Evolutionary conservation across 2,329 filamentous ascomycete genomes (phyloP), one percentile per base, ranked within the genome.

Genomic region (Emergomyces africanus): DNA sequence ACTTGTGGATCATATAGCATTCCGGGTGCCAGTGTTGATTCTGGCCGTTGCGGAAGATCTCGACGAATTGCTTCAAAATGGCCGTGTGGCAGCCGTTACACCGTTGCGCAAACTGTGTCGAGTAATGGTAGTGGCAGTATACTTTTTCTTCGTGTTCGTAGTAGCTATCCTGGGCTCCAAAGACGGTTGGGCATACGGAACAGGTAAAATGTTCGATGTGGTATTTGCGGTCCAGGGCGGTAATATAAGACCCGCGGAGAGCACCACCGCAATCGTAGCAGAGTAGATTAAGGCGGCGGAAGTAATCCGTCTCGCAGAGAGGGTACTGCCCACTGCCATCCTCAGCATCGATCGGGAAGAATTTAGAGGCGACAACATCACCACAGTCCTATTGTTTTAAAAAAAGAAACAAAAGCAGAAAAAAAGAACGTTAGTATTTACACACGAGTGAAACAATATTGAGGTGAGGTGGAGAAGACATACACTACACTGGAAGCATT

Each of bases 1-100:
- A 99, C 70, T 99, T 99, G 77, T 99, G 94, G 63, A 99, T 99
- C 94, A 99, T 99, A 75, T 99, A 99, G 74, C 94, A 99, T 74
- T 99, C 94, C 1, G 94, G 94, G 71, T 99, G 94, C 94, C 94
- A 99, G 72, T 99, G 94, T 70, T 99, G 94, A 70, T 97, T 96
- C 71, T 96, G 89, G 1, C 92, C 92, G 73, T 97, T 97, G 66
- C 94, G 87, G 75, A 91, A 99, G 62, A 99, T 97, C 74, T 99
- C 94, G 62, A 99, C 94, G 72, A 99, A 99, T 72, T 99, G 94
- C 77, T 99, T 99, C 49, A 99, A 79, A 63, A 99, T 99, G 57
- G 94, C 90, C 2, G 92, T 96, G 69, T 96, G 90, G 69, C 94
- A 99, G 64, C 94, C 94, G 72, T 95, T 96, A 73, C 94, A 99